Evolutionary conservation across 768 basidiomycete species (phyloP).

Genomic region (Boletus rubropictus): DNA sequence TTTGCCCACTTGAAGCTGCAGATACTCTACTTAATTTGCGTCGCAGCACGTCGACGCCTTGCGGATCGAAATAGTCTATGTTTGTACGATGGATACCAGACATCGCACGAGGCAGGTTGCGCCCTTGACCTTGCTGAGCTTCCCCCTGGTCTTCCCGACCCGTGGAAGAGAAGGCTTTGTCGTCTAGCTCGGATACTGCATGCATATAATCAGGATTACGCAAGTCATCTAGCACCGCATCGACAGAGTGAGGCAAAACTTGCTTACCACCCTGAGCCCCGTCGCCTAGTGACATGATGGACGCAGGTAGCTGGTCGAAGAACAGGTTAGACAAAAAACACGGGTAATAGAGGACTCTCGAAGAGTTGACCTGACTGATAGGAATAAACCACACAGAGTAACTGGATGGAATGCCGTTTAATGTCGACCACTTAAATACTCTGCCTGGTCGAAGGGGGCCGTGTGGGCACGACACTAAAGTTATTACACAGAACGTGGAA

Average conservation of each 20-base stretch:
- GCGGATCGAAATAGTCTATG: conserved; percentile 50
- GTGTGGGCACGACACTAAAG: too few relatives aligned
- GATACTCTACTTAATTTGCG: conserved; percentile 15
- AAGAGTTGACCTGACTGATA: too few relatives aligned
- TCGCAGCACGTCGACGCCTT: conserved; percentile 34
- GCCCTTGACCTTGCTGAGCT: not conserved
- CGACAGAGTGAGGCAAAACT: not conserved
- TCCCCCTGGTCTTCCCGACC: not conserved
- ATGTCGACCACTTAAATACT: too few relatives aligned
- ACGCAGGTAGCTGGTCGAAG: not conserved
- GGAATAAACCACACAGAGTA: too few relatives aligned
- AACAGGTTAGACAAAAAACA: not conserved
- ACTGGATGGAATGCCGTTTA: too few relatives aligned
- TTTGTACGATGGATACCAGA: conserved; percentile 32
- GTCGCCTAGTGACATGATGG: conserved; percentile 9
- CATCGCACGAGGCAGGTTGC: not conserved
- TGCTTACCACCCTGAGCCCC: not conserved
- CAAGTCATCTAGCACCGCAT: conserved; percentile 1
- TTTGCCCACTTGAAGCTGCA: conserved; percentile 6
- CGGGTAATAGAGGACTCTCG: conserved; percentile 9
- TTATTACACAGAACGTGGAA: too few relatives aligned
- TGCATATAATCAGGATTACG: too few relatives aligned
- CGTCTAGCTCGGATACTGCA: conserved; percentile 5
- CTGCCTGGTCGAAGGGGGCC: too few relatives aligned
- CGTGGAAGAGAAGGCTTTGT: not conserved